phyloP scores from a whole-genome alignment of 2,329 filamentous ascomycete species.

The Calonectria pseudoreteaudii region DNA sequence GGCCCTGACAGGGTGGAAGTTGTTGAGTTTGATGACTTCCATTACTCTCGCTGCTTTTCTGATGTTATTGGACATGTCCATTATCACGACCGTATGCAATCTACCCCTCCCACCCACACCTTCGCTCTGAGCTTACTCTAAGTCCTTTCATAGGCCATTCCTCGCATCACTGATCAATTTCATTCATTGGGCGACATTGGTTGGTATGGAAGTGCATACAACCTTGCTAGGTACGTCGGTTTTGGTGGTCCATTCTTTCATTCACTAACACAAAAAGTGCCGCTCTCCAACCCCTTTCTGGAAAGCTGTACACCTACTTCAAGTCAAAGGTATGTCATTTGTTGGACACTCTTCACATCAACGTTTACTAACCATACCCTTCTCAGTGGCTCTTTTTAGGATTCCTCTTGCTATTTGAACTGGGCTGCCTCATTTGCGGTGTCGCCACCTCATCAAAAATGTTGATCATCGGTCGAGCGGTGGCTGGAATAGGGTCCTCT shows the following conservation, averaged over 20 bases:
- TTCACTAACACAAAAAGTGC: slow-evolving; percentile 50
- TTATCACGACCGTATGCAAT: slow-evolving; percentile 60
- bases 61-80: slow-evolving; percentile 64
- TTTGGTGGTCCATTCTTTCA: slow-evolving; percentile 33
- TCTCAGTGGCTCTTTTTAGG: slow-evolving; percentile 43
- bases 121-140: neutral
- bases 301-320: slow-evolving; percentile 60
- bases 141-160: slow-evolving; percentile 53
- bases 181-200: slow-evolving; percentile 64
- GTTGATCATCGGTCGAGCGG: slow-evolving; percentile 62
- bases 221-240: slow-evolving; percentile 54
- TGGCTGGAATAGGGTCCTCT: slow-evolving; percentile 60
- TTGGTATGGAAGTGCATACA: slow-evolving; percentile 66
- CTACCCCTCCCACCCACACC: neutral
- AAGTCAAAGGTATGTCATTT: slow-evolving; percentile 33
- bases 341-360: slow-evolving; percentile 50
- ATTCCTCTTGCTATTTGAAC: slow-evolving; percentile 47
- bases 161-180: slow-evolving; percentile 62
- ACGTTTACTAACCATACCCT: slow-evolving; percentile 30
- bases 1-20: slow-evolving; percentile 44
- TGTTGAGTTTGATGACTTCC: slow-evolving; percentile 49
- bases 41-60: slow-evolving; percentile 59
- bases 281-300: slow-evolving; percentile 63
- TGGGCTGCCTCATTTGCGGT: slow-evolving; percentile 61
- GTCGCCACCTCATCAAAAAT: slow-evolving; percentile 56